Base-by-base conservation (phyloP, 169 alveolate species). In the Plasmodium chabaudi region DNA sequence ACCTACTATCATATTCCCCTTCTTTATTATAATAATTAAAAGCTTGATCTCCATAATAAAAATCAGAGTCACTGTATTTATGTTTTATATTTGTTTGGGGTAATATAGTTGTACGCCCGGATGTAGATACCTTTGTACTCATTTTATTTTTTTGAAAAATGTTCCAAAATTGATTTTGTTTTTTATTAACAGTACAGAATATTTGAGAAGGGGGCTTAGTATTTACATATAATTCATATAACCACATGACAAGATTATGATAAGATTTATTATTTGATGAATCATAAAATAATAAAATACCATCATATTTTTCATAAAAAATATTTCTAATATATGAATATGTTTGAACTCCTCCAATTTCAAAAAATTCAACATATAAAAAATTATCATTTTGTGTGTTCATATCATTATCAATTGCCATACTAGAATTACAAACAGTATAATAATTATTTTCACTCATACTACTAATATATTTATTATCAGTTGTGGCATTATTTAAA, bases 301-400 rank as follows among this genome's bases (percentile, higher is more conserved):
- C 90, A 55, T 82, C 90, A 49, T 67, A 72, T 9, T 82, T 67
- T 82, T 67, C 64, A 70, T 82, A 82, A 82, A 82, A 82, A 39
- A 82, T 82, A n/a, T 82, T 82, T 55, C 90, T 12, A 9, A 61
- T 82, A 21, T 71, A 82, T 7, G 90, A 65, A 49, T 82, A 82
- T 0, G 90, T 67, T 53, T 82, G 73, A 19, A 82, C 67, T 0
- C 90, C 90, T 67, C 90, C 90, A 13, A 82, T 82, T 82, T 82
- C 90, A 9, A 82, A 60, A 51, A 82, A 82, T 60, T 82, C 90
- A 57, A 82, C 74, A 4, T 67, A 59, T 39, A 67, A 61, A 27
- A 49, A 39, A 21, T 72, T 44, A 19, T 59, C 49, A 6, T 5
- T n/a, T n/a, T 57, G 5, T n/a, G 1, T 23, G 10, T 12, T 9